phyloP scores from a whole-genome alignment of 1,139 yeast species.

The Scheffersomyces segobiensis region DNA sequence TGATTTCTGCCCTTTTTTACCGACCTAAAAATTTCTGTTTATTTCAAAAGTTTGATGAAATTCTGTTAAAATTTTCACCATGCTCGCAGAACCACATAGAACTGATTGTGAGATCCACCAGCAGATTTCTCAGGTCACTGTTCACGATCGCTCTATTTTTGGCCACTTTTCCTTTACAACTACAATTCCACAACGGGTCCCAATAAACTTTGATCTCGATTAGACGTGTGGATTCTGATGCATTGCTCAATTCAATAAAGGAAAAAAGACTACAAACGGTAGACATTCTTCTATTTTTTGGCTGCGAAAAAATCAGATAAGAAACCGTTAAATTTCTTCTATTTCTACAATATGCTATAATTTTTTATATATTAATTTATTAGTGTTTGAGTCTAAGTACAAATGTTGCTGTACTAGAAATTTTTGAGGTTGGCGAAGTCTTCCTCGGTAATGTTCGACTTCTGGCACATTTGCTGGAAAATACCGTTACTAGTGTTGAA shows the following conservation, averaged over 20 bases:
- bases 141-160: neutral
- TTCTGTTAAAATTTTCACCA: too few species aligned
- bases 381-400: neutral
- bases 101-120: neutral
- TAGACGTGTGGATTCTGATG: neutral
- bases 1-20: neutral
- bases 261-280: neutral
- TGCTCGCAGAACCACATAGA: neutral
- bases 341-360: neutral
- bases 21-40: neutral
- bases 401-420: neutral
- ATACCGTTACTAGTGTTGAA: constrained; percentile 42
- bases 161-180: neutral
- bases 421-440: constrained; percentile 8
- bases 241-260: neutral
- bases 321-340: neutral
- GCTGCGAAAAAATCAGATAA: neutral
- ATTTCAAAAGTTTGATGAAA: neutral
- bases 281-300: too few species aligned
- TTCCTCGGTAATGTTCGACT: constrained; percentile 26
- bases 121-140: neutral
- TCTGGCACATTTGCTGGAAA: constrained; percentile 42
- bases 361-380: neutral
- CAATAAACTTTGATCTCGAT: neutral
- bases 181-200: neutral